Conservation (phyloP, 257 asterid species). For the Perilla frutescens region DNA sequence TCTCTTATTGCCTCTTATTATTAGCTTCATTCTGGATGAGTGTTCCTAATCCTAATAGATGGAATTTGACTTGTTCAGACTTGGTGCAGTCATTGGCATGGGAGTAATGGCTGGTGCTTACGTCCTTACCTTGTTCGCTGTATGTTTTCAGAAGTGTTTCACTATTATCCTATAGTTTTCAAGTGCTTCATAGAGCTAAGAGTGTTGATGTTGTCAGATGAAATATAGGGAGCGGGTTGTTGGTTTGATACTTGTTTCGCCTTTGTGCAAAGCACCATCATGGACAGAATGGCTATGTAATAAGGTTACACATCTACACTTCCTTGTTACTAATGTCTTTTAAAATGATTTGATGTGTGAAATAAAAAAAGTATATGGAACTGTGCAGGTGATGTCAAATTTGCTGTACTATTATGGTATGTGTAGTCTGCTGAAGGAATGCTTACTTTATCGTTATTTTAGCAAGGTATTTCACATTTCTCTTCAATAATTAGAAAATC, state of each 20-base stretch:
- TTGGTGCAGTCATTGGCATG: constrained; percentile 96
- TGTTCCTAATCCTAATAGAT: constrained; percentile 40
- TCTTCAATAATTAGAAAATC: constrained; percentile 18
- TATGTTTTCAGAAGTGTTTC: constrained; percentile 44
- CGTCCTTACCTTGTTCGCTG: constrained; percentile 81
- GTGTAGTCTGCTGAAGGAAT: constrained; percentile 82
- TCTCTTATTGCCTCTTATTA: constrained; percentile 23
- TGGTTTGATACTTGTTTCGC: constrained; percentile 92
- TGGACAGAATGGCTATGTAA: constrained; percentile 95
- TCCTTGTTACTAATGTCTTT: not conserved
- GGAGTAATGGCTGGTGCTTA: constrained; percentile 97
- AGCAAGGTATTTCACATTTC: constrained; percentile 68
- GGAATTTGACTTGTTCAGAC: constrained; percentile 56
- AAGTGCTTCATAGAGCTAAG: constrained; percentile 11
- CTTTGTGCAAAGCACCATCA: constrained; percentile 85
- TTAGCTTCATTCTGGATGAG: not conserved
- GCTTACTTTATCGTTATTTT: constrained; percentile 64
- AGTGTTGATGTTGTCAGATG: constrained; percentile 53
- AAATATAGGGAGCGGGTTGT: constrained; percentile 85
- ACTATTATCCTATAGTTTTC: constrained; percentile 9
- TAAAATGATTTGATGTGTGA: constrained; percentile 16
- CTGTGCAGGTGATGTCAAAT: constrained; percentile 86
- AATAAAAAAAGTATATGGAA: constrained; percentile 42
- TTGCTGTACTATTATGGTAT: constrained; percentile 82
- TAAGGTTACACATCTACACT: constrained; percentile 55